phyloP scores from a whole-genome alignment of 257 asterid genomes.

The Lycium barbarum region DNA sequence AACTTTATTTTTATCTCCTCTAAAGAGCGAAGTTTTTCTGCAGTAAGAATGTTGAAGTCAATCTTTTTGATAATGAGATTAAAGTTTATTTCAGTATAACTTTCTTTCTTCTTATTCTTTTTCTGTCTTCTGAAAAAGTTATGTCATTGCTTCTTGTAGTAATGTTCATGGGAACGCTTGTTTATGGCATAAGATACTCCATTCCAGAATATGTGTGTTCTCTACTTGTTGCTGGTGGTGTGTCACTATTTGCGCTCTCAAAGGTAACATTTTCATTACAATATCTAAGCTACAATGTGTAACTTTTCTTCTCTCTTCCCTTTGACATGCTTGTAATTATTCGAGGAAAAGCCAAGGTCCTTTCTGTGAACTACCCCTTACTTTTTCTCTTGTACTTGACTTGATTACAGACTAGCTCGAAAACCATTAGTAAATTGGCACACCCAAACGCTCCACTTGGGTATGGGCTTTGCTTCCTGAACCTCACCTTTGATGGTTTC shows the following conservation, averaged over 20 bases:
- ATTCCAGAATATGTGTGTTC: constrained; percentile 91
- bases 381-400: background rate
- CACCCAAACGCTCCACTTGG: constrained; percentile 96
- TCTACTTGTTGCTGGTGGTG: constrained; percentile 97
- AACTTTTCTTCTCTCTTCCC: background rate
- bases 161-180: constrained; percentile 96
- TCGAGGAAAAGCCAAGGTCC: background rate
- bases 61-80: too few species aligned
- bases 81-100: background rate
- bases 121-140: background rate
- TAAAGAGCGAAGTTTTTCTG: background rate
- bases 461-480: constrained; percentile 84
- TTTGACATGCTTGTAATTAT: constrained; percentile 4
- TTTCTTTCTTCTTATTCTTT: background rate
- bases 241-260: constrained; percentile 85
- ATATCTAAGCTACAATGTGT: background rate
- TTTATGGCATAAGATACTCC: constrained; percentile 88
- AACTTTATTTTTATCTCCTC: background rate
- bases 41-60: background rate
- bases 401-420: constrained; percentile 81
- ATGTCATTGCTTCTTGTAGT: constrained; percentile 59
- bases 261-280: constrained; percentile 56
- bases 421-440: constrained; percentile 90
- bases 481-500: constrained; percentile 98
- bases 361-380: constrained; percentile 33